Evolutionary conservation across 805 yeast genomes (phyloP).

Genomic region (Suhomyces sp.): DNA sequence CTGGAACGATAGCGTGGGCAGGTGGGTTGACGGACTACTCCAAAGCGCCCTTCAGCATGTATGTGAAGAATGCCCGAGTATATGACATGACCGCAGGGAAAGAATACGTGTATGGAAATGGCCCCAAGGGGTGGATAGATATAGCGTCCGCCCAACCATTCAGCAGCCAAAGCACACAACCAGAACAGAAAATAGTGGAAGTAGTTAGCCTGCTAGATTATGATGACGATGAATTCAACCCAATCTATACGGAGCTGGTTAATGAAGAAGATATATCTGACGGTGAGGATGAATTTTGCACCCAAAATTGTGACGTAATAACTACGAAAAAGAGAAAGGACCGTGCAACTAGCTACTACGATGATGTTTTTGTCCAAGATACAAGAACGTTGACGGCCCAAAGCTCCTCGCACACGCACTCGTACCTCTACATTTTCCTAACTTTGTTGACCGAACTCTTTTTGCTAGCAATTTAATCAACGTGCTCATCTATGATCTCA

Average conservation of each 20-base stretch:
- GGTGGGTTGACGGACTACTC: slow-evolving; percentile 36
- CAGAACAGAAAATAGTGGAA: neutral
- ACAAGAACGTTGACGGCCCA: neutral
- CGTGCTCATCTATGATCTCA: neutral
- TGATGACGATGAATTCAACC: neutral
- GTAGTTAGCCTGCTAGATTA: neutral
- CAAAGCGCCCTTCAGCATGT: slow-evolving; percentile 33
- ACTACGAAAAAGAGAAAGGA: neutral
- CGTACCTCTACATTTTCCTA: neutral
- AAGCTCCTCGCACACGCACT: neutral
- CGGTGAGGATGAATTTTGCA: neutral
- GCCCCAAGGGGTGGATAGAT: neutral
- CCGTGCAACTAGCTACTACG: neutral
- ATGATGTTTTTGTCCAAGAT: neutral
- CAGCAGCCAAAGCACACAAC: neutral
- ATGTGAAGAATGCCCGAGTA: slow-evolving; percentile 17
- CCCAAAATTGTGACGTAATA: neutral
- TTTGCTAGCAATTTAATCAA: neutral
- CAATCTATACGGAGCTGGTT: neutral
- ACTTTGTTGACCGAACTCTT: neutral
- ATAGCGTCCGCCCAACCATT: neutral
- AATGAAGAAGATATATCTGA: neutral
- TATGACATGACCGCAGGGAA: slow-evolving; percentile 30
- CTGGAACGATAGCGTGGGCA: slow-evolving; percentile 41
- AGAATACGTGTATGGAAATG: slow-evolving; percentile 28